These are phyloP conservation scores for Silene uniflora DNA, from an alignment of 148 eudicot genomes.

Conservation along the genomic window DNA sequence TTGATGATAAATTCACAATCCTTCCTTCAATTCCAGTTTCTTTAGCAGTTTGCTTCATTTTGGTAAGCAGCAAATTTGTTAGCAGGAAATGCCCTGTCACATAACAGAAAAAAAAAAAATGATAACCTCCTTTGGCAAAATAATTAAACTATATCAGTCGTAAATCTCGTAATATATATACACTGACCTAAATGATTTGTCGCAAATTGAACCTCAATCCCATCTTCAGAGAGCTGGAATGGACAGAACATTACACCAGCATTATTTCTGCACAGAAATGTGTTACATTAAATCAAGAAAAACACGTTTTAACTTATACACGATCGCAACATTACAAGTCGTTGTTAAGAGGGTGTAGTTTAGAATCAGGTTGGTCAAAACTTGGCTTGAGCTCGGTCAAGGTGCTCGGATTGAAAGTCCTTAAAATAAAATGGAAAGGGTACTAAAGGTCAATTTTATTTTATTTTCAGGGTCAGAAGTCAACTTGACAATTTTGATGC, in stretches of 20 bases:
- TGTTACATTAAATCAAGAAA: too few species aligned
- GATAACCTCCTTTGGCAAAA: background rate
- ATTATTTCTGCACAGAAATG: conserved; percentile 95
- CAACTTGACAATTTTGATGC: too few species aligned
- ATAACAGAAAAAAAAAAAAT: background rate
- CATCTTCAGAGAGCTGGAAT: conserved; percentile 69
- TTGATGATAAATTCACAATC: conserved; percentile 67
- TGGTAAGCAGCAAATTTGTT: conserved; percentile 64
- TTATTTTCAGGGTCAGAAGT: too few species aligned
- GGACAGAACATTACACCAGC: conserved; percentile 94
- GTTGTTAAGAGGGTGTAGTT: too few species aligned
- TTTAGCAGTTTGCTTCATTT: conserved; percentile 70
- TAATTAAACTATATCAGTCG: background rate
- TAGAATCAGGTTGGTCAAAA: too few species aligned
- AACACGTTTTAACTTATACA: too few species aligned
- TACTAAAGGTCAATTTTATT: too few species aligned
- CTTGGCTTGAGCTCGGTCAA: too few species aligned
- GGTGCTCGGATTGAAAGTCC: too few species aligned
- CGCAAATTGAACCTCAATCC: conserved; percentile 81
- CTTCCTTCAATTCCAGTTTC: conserved; percentile 64
- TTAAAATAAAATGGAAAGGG: too few species aligned
- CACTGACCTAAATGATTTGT: conserved; percentile 73
- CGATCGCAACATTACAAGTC: too few species aligned
- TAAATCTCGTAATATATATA: too few species aligned
- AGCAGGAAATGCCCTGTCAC: conserved; percentile 69